These are phyloP conservation scores for Aquilaria sinensis DNA, from an alignment of 345 rosid genomes.

Conservation along the genomic window DNA sequence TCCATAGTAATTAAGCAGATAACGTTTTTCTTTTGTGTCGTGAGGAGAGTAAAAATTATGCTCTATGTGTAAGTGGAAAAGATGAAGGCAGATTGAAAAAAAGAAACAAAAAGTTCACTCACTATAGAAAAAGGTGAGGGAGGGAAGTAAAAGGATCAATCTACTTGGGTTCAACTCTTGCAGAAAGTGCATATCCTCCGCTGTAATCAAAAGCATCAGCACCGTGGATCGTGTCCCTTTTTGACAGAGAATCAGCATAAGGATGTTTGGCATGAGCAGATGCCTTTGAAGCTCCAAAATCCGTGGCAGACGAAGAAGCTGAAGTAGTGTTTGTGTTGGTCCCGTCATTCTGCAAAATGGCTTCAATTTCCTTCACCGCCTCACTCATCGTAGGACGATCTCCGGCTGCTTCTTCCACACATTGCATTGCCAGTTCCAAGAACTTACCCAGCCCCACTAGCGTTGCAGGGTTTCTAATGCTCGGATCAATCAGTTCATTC, in stretches of 20 bases:
- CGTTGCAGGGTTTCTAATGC: constrained; percentile 36
- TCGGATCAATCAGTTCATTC: constrained; percentile 60
- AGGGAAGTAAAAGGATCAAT: no score
- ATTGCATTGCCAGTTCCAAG: constrained; percentile 70
- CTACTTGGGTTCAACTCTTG: constrained; percentile 64
- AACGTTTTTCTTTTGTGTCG: no score
- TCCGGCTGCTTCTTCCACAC: constrained; percentile 77
- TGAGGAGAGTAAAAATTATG: no score
- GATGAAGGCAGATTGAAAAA: no score
- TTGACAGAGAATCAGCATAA: constrained; percentile 36
- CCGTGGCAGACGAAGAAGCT: constrained; percentile 72
- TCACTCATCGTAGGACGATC: constrained; percentile 91
- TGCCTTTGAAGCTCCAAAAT: constrained; percentile 45
- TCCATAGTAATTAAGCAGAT: no score
- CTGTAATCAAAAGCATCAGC: constrained; percentile 55
- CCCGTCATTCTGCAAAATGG: constrained; percentile 63
- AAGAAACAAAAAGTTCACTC: no score
- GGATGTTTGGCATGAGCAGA: constrained; percentile 27
- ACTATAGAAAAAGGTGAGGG: no score
- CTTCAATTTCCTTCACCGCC: constrained; percentile 73
- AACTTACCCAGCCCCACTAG: constrained; percentile 52
- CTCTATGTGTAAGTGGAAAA: no score
- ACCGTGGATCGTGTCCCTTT: constrained; percentile 19
- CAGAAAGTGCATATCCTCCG: constrained; percentile 56
- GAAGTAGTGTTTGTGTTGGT: constrained; percentile 59